Conservation (phyloP, 2,329 filamentous ascomycete genomes). For the Penicillium freii region DNA sequence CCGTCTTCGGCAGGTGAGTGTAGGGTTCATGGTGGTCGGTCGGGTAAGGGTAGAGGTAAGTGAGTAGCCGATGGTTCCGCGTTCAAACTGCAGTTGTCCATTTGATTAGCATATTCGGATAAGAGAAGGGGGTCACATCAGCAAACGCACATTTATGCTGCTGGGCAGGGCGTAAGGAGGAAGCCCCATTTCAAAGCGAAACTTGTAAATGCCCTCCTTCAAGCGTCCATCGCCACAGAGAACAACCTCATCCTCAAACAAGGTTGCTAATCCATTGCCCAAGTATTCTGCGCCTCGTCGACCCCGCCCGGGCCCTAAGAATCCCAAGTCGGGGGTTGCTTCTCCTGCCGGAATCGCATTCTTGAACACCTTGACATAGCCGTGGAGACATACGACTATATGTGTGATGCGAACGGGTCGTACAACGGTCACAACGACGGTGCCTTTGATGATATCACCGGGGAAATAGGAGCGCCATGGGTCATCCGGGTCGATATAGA, state of each 20-base stretch:
- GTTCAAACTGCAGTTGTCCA: slow-evolving; percentile 69
- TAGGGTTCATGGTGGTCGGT: slow-evolving; percentile 80
- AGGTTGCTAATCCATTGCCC: slow-evolving; percentile 62
- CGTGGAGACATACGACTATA: slow-evolving; percentile 62
- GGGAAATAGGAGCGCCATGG: slow-evolving; percentile 62
- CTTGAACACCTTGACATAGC: slow-evolving; percentile 64
- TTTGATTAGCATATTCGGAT: slow-evolving; percentile 5
- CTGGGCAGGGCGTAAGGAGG: slow-evolving; percentile 64
- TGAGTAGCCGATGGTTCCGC: slow-evolving; percentile 88
- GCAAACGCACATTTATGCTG: slow-evolving; percentile 79
- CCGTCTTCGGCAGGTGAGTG: slow-evolving; percentile 74
- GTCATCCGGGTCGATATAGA: slow-evolving; percentile 61
- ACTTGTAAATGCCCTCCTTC: slow-evolving; percentile 63
- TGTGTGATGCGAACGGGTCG: slow-evolving; percentile 64
- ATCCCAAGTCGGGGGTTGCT: slow-evolving; percentile 48
- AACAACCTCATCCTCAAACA: slow-evolving; percentile 65
- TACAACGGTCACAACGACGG: slow-evolving; percentile 58
- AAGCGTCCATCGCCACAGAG: slow-evolving; percentile 64
- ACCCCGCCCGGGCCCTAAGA: slow-evolving; percentile 55
- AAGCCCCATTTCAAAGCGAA: slow-evolving; percentile 63
- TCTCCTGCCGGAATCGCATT: slow-evolving; percentile 59
- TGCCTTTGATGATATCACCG: slow-evolving; percentile 61
- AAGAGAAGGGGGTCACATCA: slow-evolving; percentile 3
- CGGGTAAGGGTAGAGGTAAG: slow-evolving; percentile 86
- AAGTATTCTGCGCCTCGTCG: slow-evolving; percentile 55